Conservation (phyloP, 1,139 yeast genomes). For the Suhomyces bribrorum region DNA sequence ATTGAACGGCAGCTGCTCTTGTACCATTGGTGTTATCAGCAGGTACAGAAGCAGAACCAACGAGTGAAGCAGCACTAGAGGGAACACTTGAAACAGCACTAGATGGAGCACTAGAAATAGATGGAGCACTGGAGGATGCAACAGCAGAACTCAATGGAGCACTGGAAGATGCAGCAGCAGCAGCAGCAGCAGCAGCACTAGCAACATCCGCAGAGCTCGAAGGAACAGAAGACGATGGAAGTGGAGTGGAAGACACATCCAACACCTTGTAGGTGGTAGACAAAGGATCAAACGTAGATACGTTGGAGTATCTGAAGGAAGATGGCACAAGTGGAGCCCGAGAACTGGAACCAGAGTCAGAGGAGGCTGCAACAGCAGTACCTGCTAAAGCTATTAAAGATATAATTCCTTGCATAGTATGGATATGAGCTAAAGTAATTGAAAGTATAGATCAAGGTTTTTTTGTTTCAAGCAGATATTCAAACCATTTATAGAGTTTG, state of each 20-base stretch:
- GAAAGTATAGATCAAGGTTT: background rate
- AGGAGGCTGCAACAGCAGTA: constrained; percentile 25
- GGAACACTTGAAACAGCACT: too few species aligned
- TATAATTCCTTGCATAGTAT: constrained; percentile 8
- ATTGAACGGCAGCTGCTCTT: constrained; percentile 9
- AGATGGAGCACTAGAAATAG: constrained; percentile 6
- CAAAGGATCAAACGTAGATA: constrained; percentile 16
- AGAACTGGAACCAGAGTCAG: constrained; percentile 19
- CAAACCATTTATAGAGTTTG: background rate
- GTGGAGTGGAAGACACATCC: constrained; percentile 13
- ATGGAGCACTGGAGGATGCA: background rate
- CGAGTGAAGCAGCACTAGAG: constrained; percentile 8
- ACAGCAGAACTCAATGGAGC: background rate
- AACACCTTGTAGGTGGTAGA: constrained; percentile 10
- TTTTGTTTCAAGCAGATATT: background rate
- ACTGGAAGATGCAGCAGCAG: background rate
- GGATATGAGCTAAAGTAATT: constrained; percentile 1
- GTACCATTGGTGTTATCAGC: constrained; percentile 2
- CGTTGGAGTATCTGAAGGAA: constrained; percentile 28
- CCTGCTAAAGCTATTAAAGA: constrained; percentile 12
- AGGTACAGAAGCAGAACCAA: constrained; percentile 9
- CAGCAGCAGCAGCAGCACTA: background rate
- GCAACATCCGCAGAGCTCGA: background rate
- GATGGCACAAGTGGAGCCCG: constrained; percentile 25
- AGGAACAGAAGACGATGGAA: constrained; percentile 6